These are phyloP conservation scores for Iris macrosiphon DNA, from an alignment of 106 monocot species.

Conservation along the genomic window DNA sequence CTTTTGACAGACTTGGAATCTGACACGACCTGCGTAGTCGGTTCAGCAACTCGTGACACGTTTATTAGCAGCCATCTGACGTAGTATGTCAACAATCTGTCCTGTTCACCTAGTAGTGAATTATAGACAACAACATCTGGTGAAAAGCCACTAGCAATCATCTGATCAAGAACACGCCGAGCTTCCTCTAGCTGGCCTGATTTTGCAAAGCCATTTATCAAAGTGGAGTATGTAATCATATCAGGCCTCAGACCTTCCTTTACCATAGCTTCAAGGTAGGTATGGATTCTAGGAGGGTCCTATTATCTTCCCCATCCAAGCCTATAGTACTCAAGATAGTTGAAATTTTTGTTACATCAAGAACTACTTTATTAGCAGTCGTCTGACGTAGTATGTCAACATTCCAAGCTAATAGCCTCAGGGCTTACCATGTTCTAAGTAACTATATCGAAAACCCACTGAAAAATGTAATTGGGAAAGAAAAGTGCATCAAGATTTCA, in stretches of 20 bases:
- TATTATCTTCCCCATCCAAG: too few species aligned
- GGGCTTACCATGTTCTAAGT: too few species aligned
- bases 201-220: conserved; percentile 61
- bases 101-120: conserved; percentile 42
- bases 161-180: conserved; percentile 43
- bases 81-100: conserved; percentile 47
- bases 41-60: conserved; percentile 36
- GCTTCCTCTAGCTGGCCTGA: conserved; percentile 57
- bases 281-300: too few species aligned
- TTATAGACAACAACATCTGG: conserved; percentile 65
- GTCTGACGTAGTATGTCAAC: conserved; percentile 57
- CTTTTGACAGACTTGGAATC: too few species aligned
- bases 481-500: too few species aligned
- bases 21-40: conserved; percentile 14
- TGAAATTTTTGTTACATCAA: too few species aligned
- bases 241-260: conserved; percentile 52
- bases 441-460: too few species aligned
- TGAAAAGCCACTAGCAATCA: conserved; percentile 50
- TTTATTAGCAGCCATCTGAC: conserved; percentile 49
- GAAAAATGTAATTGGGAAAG: too few species aligned
- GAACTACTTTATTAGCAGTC: conserved; percentile 37
- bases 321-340: too few species aligned
- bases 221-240: conserved; percentile 52
- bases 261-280: conserved; percentile 51
- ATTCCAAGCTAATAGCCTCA: too few species aligned